Conservation (phyloP, 2,329 filamentous ascomycete species). For the Cryphonectria radicalis region DNA sequence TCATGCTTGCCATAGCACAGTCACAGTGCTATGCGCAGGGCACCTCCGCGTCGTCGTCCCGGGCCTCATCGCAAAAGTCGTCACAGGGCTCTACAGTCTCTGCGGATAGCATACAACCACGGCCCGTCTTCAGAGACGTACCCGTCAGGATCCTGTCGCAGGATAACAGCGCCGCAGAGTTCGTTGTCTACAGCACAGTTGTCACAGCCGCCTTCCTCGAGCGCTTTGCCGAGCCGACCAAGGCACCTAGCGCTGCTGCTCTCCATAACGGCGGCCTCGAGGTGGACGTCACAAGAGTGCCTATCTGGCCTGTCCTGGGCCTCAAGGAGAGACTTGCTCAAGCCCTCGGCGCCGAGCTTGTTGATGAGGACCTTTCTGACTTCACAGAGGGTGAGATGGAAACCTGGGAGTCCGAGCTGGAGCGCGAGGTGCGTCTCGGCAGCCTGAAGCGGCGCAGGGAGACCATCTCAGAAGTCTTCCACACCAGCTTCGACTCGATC, state of each 20-base stretch:
- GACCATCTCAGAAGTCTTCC: slow-evolving; percentile 43
- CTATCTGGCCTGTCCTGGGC: slow-evolving; percentile 59
- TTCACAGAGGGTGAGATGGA: slow-evolving; percentile 43
- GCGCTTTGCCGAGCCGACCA: slow-evolving; percentile 54
- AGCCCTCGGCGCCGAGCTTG: slow-evolving; percentile 56
- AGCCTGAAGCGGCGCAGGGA: slow-evolving; percentile 42
- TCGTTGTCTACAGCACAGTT: slow-evolving; percentile 57
- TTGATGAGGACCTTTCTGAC: slow-evolving; percentile 44
- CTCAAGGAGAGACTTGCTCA: slow-evolving; percentile 59
- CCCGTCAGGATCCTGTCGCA: slow-evolving; percentile 56
- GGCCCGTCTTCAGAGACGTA: slow-evolving; percentile 50
- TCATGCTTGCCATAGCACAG: slow-evolving; percentile 62
- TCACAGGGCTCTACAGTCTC: slow-evolving; percentile 25
- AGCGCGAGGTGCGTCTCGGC: slow-evolving; percentile 29
- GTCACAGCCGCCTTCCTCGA: slow-evolving; percentile 54
- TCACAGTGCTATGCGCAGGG: slow-evolving; percentile 50
- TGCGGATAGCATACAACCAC: slow-evolving; percentile 26
- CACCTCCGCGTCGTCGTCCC: slow-evolving; percentile 26
- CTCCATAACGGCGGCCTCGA: slow-evolving; percentile 43
- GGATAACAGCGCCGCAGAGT: slow-evolving; percentile 51
- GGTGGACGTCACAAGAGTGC: slow-evolving; percentile 54
- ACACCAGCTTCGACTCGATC: slow-evolving; percentile 44
- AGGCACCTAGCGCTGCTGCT: slow-evolving; percentile 39
- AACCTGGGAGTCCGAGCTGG: slow-evolving; percentile 48
- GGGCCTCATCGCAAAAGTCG: slow-evolving; percentile 35